A percentile compares a stretch with the other conserved stretches of the same genome.
phyloP scores from a whole-genome alignment of 164 flowering plant species.

The Stephania japonica region DNA sequence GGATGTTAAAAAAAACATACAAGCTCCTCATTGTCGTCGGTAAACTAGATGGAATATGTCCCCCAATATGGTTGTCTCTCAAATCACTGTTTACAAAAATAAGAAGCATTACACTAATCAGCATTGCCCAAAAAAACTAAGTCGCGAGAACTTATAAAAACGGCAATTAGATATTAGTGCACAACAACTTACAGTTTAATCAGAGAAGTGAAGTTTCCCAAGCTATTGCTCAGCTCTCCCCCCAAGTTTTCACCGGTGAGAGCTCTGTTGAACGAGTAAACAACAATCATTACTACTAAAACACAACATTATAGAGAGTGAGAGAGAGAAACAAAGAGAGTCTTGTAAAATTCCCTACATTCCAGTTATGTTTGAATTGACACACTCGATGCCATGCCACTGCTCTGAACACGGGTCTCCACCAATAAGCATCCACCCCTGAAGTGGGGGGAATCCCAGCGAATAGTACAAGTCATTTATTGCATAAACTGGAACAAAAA shows the following conservation, averaged over 20 bases:
- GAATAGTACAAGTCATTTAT: constrained; percentile 53
- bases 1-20: constrained; percentile 37
- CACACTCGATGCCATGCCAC: constrained; percentile 81
- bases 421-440: constrained; percentile 63
- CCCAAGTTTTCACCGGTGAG: constrained; percentile 76
- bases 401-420: constrained; percentile 79
- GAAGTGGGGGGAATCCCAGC: constrained; percentile 54
- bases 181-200: constrained; percentile 49
- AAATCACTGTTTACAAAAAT: constrained; percentile 53
- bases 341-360: constrained; percentile 40
- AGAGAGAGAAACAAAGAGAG: not conserved
- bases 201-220: constrained; percentile 61
- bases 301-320: not conserved
- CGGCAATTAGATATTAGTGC: not conserved
- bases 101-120: not conserved
- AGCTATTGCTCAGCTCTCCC: constrained; percentile 64
- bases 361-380: constrained; percentile 41
- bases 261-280: constrained; percentile 33
- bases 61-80: constrained; percentile 83
- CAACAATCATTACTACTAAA: no score
- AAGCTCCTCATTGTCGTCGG: constrained; percentile 58
- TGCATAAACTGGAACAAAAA: constrained; percentile 47
- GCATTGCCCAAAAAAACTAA: not conserved
- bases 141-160: not conserved
- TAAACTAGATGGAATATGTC: constrained; percentile 59